These are phyloP conservation scores for Talaromyces sp. DNA, from an alignment of 2,329 filamentous ascomycete genomes.

Conservation along the genomic window DNA sequence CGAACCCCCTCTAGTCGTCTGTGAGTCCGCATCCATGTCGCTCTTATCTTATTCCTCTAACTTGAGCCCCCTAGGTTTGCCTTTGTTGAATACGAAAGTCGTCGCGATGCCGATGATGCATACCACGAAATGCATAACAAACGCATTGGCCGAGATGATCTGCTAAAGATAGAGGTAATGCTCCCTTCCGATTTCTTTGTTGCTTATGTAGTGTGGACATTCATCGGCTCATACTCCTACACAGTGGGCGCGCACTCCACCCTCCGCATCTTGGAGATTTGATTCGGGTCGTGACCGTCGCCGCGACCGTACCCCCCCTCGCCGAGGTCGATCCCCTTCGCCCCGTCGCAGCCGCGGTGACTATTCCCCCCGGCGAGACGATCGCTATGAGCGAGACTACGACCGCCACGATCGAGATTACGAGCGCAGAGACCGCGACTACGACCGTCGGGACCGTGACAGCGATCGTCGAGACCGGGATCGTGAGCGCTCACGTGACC, in stretches of 20 bases:
- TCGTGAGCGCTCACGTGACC: conserved; percentile 27
- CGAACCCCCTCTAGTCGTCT: conserved; percentile 91
- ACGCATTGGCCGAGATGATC: conserved; percentile 91
- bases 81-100: conserved; percentile 98
- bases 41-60: conserved; percentile 11
- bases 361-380: conserved; percentile 86
- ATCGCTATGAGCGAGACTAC: conserved; percentile 75
- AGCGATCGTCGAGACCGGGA: conserved; percentile 54
- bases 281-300: conserved; percentile 68
- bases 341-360: conserved; percentile 64
- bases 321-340: conserved; percentile 66
- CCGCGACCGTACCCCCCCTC: conserved; percentile 73
- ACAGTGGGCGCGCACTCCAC: conserved; percentile 97
- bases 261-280: conserved; percentile 97
- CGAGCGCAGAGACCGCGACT: conserved; percentile 69
- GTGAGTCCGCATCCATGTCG: conserved; percentile 62
- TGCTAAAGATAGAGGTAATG: conserved; percentile 92
- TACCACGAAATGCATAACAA: conserved; percentile 99
- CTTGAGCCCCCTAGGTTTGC: conserved; percentile 67
- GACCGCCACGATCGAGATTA: conserved; percentile 73
- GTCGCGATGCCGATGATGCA: conserved; percentile 96
- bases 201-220: not conserved
- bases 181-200: not conserved
- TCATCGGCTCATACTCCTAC: not conserved
- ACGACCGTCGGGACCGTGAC: conserved; percentile 61